Percentiles rank a stretch among this genome's conserved stretches.
Evolutionary conservation across 345 rosid species (phyloP).

Genomic region (Linum tenue): DNA sequence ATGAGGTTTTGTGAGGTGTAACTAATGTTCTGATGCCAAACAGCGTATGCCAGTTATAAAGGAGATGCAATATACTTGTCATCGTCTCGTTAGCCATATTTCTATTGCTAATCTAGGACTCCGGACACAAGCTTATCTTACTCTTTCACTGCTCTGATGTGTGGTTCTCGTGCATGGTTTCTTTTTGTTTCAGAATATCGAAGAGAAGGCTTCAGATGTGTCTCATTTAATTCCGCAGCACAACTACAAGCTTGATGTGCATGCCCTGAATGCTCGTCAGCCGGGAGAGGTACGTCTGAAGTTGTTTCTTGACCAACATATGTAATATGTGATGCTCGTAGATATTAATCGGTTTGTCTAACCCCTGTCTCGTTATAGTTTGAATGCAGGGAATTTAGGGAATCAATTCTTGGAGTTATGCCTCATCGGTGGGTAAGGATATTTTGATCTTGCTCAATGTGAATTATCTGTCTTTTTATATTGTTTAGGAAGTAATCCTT

Average conservation of each 20-base stretch:
- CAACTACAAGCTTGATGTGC: conserved; percentile 89
- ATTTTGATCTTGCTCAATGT: conserved; percentile 5
- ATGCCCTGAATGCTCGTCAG: conserved; percentile 69
- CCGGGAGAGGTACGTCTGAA: conserved; percentile 75
- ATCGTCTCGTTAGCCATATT: background rate
- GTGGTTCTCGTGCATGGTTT: conserved; percentile 16
- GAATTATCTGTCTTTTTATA: conserved; percentile 1
- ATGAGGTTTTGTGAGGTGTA: background rate
- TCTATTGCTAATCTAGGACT: background rate
- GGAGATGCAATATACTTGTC: background rate
- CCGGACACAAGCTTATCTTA: background rate
- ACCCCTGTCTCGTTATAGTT: conserved; percentile 42
- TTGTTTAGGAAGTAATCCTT: conserved; percentile 11
- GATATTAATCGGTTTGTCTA: conserved; percentile 17
- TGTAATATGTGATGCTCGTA: background rate
- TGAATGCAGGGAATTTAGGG: conserved; percentile 96
- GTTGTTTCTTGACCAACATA: background rate
- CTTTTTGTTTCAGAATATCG: conserved; percentile 46
- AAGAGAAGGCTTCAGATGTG: conserved; percentile 59
- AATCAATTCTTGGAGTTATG: conserved; percentile 86
- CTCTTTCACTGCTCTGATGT: background rate
- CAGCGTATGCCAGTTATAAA: background rate
- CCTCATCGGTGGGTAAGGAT: conserved; percentile 95
- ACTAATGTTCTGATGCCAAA: conserved; percentile 5
- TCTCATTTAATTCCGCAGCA: conserved; percentile 86